Base-by-base conservation (phyloP, 192 early-diverging fungal species). In the Coemansia sp. region DNA sequence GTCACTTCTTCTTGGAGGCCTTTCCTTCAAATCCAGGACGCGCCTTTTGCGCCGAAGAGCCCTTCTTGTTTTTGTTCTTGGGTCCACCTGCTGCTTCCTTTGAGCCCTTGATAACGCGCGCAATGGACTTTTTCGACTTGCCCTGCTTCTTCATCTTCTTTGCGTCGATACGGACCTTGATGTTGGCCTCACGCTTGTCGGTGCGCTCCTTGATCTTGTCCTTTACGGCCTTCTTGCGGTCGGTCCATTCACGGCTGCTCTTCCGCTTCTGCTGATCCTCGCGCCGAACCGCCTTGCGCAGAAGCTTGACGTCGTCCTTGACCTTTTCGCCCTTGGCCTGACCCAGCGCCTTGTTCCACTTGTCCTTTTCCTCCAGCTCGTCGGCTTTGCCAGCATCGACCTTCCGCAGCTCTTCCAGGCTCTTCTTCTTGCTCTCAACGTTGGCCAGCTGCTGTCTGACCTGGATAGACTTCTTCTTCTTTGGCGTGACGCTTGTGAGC, bases 211-310 rank as follows among this genome's bases (percentile, higher is more conserved):
- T 82, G 65, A 88, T 84, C 30, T 83, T 70, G 31, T 86, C 83
- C 37, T 74, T 77, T 38, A 90, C 83, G 20, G 79, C 82, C 19
- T 89, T 76, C 60, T 87, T 83, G 45, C 96, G 87, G 31, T 93
- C 86, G 15, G 70, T 84, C 96, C 96, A 98, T 50, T 89, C 87
- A 52, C 87, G 79, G 25, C 84, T 66, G 61, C 90, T 92, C 88
- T 93, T 96, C 68, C 72, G 77, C 87, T 98, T 98, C 55, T 78
- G 64, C 63, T 90, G 83, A 59, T 92, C 87, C 59, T 89, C 83
- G 45, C 91, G 87, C 72, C 94, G 95, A 41, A 98, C 85, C 0
- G 90, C 90, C 79, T 94, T 95, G 77, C 96, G 94, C 34, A 98
- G 83, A 38, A 96, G 75, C 68, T 87, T 92, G 56, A 87, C 67